Base-by-base conservation (phyloP, 345 rosid genomes). In the Pugionium dolabratum region DNA sequence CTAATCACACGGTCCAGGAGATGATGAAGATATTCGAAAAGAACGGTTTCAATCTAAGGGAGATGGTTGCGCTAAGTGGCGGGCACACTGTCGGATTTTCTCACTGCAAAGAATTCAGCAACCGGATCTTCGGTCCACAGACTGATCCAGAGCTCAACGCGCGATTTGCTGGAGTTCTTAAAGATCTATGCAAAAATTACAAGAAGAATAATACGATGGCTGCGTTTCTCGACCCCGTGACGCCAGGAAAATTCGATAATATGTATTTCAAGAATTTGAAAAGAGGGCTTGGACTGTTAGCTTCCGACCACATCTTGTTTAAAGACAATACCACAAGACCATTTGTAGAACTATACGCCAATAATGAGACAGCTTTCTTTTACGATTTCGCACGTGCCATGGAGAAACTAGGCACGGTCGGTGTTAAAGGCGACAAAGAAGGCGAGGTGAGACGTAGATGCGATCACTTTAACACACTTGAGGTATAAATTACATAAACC, bases 21-120 rank as follows among this genome's bases (percentile, higher is more conserved):
- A 59, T 75, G 41, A 56, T 79, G 39, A 1, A 52, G 1, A n/a
- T 75, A 10, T 85, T 83, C 49, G 36, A 49, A 4, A 9, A 30
- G 7, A 79, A 71, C 26, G 86, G 86, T 6, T 78, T 85, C 41
- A 47, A 54, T 2, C 4, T 54, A 8, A 73, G 57, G 32, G 88
- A 85, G 33, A 67, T 78, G 72, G 91, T 83, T 18, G 88, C 88
- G 0, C 47, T 85, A 31, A 68, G 68, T 10, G 88, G 88, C 1
- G 86, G 61, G 0, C 87, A 85, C 64, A 85, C 89, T 1, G 78
- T 85, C 2, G 89, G 89, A 43, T 76, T 85, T 56, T 61, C 87
- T 3, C 85, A 85, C 11, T 85, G 89, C 67, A 71, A 47, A 32
- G 79, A 80, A 32, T 85, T 85, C 41, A 54, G 48, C 26, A 32